Conservation (phyloP, 2,329 filamentous ascomycete genomes). For the Colletotrichum graminicola region DNA sequence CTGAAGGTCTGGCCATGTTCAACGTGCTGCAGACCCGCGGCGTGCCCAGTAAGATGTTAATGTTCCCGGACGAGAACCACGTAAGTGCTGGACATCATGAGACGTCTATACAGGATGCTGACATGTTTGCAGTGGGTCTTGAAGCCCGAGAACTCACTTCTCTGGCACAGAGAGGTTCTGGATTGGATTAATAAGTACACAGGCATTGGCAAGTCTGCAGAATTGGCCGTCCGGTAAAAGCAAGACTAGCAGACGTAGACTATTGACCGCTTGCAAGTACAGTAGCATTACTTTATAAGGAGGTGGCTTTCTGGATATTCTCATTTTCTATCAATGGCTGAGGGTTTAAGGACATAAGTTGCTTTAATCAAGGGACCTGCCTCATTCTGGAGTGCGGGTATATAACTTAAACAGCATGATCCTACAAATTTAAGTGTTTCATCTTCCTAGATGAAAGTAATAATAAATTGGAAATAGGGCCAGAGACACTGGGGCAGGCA, state of each 20-base stretch:
- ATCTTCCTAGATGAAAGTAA: neutral
- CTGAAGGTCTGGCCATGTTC: conserved; percentile 87
- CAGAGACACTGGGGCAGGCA: neutral
- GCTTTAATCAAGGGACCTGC: neutral
- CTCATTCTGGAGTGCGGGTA: neutral
- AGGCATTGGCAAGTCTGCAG: conserved; percentile 53
- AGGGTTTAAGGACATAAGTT: neutral
- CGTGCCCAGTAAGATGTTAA: conserved; percentile 82
- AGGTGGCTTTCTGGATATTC: neutral
- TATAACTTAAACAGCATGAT: neutral
- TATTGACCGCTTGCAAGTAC: neutral
- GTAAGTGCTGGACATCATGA: conserved; percentile 49
- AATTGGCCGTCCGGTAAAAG: conserved; percentile 25
- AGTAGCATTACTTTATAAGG: neutral
- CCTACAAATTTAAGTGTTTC: neutral
- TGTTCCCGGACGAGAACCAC: conserved; percentile 82
- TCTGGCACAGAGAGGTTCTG: conserved; percentile 91
- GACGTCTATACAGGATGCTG: conserved; percentile 46
- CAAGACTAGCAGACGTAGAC: neutral
- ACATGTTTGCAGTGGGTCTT: conserved; percentile 75
- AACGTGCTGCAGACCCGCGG: conserved; percentile 83
- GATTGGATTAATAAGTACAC: conserved; percentile 79
- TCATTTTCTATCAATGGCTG: neutral
- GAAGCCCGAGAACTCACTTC: conserved; percentile 89
- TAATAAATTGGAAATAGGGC: neutral